phyloP scores from a whole-genome alignment of 495 filamentous ascomycete genomes.

The Tuber magnatum region DNA sequence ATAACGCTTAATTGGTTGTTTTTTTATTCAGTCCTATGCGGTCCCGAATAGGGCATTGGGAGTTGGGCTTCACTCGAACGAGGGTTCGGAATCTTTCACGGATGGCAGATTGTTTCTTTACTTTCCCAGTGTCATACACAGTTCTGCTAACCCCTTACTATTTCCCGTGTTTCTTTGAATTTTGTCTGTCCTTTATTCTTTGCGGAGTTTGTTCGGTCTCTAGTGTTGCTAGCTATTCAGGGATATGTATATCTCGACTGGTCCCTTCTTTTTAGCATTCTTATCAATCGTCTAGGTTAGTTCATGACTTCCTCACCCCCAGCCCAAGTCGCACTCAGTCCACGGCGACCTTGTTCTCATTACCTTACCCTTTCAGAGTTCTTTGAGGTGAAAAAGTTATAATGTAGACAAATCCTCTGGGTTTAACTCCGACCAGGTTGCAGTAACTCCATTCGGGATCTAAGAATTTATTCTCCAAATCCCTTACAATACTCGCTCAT shows the following conservation, averaged over 20 bases:
- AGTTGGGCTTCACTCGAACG: not conserved
- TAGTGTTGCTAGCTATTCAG: not conserved
- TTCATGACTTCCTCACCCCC: too few relatives aligned
- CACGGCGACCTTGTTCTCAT: too few relatives aligned
- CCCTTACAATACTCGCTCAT: too few relatives aligned
- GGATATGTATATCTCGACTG: not conserved
- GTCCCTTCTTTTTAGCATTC: too few relatives aligned
- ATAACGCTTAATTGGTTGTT: not conserved
- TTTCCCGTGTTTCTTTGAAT: not conserved
- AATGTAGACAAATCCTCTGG: too few relatives aligned
- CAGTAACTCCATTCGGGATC: too few relatives aligned
- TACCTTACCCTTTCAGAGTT: too few relatives aligned
- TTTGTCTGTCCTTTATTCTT: not conserved
- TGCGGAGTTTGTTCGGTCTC: not conserved
- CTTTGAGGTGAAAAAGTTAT: too few relatives aligned
- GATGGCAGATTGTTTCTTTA: not conserved
- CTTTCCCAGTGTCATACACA: not conserved
- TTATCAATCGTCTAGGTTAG: too few relatives aligned
- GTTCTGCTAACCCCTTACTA: not conserved
- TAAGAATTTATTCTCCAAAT: too few relatives aligned
- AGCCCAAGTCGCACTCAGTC: too few relatives aligned
- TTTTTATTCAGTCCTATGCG: not conserved
- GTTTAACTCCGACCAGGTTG: too few relatives aligned
- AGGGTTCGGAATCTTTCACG: not conserved
- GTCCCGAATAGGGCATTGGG: not conserved